phyloP scores from a whole-genome alignment of 306 rosid genomes.

The Carpinus fangiana region DNA sequence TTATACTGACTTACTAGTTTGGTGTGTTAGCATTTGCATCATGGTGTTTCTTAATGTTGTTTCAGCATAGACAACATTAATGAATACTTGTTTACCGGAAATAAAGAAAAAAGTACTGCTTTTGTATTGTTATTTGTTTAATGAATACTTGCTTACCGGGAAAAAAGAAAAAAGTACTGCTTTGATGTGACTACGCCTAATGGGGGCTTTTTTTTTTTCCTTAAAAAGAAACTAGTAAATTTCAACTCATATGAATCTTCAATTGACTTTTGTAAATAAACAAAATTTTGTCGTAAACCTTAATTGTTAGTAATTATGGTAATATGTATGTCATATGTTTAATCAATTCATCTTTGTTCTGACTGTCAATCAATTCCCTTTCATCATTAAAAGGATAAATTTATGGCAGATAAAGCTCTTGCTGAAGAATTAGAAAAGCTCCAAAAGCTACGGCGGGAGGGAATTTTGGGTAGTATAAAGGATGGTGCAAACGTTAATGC shows the following conservation, averaged over 20 bases:
- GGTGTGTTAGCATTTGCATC: conserved; percentile 12
- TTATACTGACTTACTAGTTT: background rate
- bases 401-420: conserved; percentile 61
- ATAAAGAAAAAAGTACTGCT: background rate
- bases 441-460: conserved; percentile 42
- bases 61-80: background rate
- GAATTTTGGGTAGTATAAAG: conserved; percentile 36
- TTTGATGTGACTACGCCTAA: background rate
- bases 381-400: conserved; percentile 28
- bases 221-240: background rate
- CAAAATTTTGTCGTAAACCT: conserved; percentile 13
- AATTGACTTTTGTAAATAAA: background rate
- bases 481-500: conserved; percentile 18
- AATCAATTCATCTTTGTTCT: conserved; percentile 21
- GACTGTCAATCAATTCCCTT: background rate
- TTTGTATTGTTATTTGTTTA: too few species aligned
- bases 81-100: too few species aligned
- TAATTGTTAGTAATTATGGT: conserved; percentile 11
- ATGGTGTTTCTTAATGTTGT: background rate
- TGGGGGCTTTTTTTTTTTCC: too few species aligned
- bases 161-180: background rate
- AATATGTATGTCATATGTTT: background rate
- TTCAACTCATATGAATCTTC: background rate
- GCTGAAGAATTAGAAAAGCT: conserved; percentile 65
- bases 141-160: too few species aligned